Conservation (phyloP, 192 early-diverging fungal species). For the Nowakowskiella sp. region DNA sequence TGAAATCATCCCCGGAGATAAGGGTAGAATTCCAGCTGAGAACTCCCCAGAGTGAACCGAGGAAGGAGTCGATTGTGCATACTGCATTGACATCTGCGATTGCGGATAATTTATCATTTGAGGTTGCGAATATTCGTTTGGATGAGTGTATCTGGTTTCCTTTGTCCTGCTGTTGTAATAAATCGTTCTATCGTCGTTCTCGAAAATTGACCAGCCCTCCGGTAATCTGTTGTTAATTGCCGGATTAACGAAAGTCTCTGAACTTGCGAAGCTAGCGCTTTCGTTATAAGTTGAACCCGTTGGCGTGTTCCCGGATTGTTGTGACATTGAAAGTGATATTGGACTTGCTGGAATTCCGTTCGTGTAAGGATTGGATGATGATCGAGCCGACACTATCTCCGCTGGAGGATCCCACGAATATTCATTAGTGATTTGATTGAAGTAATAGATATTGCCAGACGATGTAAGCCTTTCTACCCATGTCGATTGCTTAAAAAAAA, state of each 20-base stretch:
- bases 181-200: conserved; percentile 45
- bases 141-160: conserved; percentile 49
- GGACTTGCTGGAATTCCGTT: too few species aligned
- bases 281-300: too few species aligned
- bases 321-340: too few species aligned
- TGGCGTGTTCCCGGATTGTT: too few species aligned
- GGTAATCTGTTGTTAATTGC: too few species aligned
- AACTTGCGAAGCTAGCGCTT: too few species aligned
- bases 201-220: conserved; percentile 38
- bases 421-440: not conserved
- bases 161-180: conserved; percentile 32
- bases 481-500: too few species aligned
- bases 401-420: not conserved
- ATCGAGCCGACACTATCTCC: not conserved
- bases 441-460: too few species aligned
- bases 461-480: too few species aligned
- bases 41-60: not conserved
- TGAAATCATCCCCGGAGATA: not conserved
- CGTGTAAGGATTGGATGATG: not conserved
- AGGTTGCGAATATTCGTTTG: conserved; percentile 15
- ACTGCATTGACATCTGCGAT: too few species aligned
- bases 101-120: too few species aligned
- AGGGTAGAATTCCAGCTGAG: too few species aligned
- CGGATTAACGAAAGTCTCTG: conserved; percentile 12
- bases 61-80: not conserved